Evolutionary conservation across 2,329 filamentous ascomycete genomes (phyloP), one percentile per base, ranked within the genome.

Genomic region (Venturia nashicola): DNA sequence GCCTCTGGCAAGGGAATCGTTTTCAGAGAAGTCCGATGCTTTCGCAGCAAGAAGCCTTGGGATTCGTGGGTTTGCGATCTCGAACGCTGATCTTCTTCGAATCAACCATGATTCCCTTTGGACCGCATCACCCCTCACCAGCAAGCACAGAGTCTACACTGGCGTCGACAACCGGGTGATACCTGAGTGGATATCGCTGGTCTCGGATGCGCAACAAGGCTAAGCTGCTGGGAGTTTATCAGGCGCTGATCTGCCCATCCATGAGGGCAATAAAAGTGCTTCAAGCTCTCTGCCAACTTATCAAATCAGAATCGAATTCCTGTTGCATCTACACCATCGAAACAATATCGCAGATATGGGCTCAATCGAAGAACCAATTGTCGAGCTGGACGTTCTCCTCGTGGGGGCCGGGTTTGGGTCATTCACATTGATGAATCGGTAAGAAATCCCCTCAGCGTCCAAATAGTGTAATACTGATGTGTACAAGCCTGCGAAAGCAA

Each of bases 381-480:
- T 51, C 20, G 46, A 63, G 46, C 32, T 63, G 32, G 61, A 63
- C 18, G 61, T 63, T 18, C 61, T 63, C 11, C 46, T 63, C 27
- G 61, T 63, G 6, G 61, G 61, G 23, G 61, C 61, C 23, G 61
- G 61, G 20, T 63, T 63, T 59, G 61, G 44, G n/a, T 55, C 46
- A 8, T 63, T 63, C 20, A 55, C 51, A 7, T 20, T 63, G 34
- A 63, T 63, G 61, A 63, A 63, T 46, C 48, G 51, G 48, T 63
- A 14, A 20, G 3, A 4, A 2, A 18, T 43, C 12, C 34, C 3
- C 43, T n/a, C 46, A 7, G 14, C 34, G 11, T 27, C 20, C 6
- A 54, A 3, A 54, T n/a, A 9, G 32, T 11, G 5, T 7, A 14
- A 20, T 36, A 32, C 51, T 57, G 7, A 62, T 20, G 32, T 46